A percentile compares a stretch with the other conserved stretches of the same genome.
phyloP scores from a whole-genome alignment of 2,329 filamentous ascomycete genomes.

The Apiospora marii region DNA sequence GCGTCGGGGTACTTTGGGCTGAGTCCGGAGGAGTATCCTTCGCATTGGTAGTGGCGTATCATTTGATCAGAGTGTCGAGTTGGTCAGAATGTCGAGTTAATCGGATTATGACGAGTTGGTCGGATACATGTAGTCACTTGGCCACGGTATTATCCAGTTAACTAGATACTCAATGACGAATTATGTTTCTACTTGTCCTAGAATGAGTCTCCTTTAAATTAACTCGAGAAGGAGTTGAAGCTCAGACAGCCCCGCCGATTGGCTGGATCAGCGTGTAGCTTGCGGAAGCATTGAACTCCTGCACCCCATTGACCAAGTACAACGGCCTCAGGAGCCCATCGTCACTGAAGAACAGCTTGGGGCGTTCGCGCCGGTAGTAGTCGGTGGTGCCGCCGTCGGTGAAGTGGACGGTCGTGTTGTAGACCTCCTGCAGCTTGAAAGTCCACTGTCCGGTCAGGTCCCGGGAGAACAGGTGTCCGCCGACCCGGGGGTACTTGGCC shows the following conservation, averaged over 20 bases:
- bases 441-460: constrained; percentile 35
- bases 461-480: constrained; percentile 36
- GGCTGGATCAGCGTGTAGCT: constrained; percentile 53
- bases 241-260: constrained; percentile 35
- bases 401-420: constrained; percentile 43
- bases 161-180: neutral
- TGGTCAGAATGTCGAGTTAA: too few relatives aligned
- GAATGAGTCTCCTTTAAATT: too few relatives aligned
- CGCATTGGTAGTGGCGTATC: constrained; percentile 23
- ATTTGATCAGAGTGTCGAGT: too few relatives aligned
- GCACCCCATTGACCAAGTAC: constrained; percentile 56
- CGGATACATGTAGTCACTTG: neutral
- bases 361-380: constrained; percentile 54
- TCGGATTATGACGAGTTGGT: neutral
- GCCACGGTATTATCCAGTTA: too few relatives aligned
- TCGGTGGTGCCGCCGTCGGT: constrained; percentile 49
- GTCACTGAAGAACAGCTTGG: constrained; percentile 56
- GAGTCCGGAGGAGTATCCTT: constrained; percentile 25
- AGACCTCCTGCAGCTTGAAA: constrained; percentile 44
- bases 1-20: constrained; percentile 26
- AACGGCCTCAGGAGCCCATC: constrained; percentile 55
- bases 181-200: neutral
- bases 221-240: too few relatives aligned
- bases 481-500: constrained; percentile 38
- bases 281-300: constrained; percentile 44